Conservation (phyloP, 1,284 basidiomycete genomes). For the Cystobasidiaceae sp. region DNA sequence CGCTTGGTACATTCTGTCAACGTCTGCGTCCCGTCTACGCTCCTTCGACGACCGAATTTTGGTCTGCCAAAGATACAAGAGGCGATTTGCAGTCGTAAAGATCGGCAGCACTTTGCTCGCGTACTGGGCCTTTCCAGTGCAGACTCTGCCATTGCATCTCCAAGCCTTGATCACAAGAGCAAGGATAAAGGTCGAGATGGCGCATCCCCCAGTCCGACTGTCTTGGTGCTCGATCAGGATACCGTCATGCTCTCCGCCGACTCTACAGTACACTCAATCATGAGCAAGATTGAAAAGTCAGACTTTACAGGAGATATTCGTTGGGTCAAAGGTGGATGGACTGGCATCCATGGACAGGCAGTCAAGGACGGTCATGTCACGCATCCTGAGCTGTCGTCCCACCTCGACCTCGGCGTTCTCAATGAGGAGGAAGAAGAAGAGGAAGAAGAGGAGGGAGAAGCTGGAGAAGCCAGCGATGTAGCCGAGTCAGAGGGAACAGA, state of each 20-base stretch:
- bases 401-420: constrained; percentile 2
- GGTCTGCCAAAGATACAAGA: constrained; percentile 65
- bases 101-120: constrained; percentile 40
- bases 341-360: not conserved
- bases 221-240: constrained; percentile 75
- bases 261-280: constrained; percentile 68
- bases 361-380: too few species aligned
- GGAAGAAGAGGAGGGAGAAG: constrained; percentile 29
- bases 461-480: too few species aligned
- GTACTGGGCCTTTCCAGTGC: constrained; percentile 48
- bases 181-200: constrained; percentile 52
- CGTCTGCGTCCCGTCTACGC: constrained; percentile 85
- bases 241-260: constrained; percentile 57
- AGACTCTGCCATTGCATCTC: constrained; percentile 22
- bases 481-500: constrained; percentile 31
- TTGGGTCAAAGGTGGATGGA: constrained; percentile 71
- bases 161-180: not conserved
- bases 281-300: constrained; percentile 73
- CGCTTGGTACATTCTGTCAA: constrained; percentile 71
- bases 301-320: constrained; percentile 62
- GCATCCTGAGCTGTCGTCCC: not conserved
- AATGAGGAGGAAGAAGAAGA: constrained; percentile 50
- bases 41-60: constrained; percentile 81
- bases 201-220: not conserved
- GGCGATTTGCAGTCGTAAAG: constrained; percentile 62